These are phyloP conservation scores for Neoboletus subvelutipes DNA, from an alignment of 768 basidiomycete genomes.

Conservation along the genomic window DNA sequence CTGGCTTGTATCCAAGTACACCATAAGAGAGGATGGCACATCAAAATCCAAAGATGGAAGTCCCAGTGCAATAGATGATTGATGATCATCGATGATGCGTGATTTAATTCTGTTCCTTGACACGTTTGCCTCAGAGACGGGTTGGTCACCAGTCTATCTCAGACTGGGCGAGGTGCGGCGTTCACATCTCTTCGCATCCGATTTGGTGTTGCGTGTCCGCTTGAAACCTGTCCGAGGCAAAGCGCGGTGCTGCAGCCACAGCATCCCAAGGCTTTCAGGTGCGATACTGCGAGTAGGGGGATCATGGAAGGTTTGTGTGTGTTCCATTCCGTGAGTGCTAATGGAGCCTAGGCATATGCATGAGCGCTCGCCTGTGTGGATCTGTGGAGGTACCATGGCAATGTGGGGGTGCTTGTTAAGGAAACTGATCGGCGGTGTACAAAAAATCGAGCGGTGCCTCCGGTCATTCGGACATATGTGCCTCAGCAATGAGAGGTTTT, in stretches of 20 bases:
- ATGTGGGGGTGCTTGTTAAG: neutral
- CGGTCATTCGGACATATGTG: too few species aligned
- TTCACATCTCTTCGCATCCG: constrained; percentile 8
- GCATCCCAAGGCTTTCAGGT: constrained; percentile 1
- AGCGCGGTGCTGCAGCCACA: constrained; percentile 2
- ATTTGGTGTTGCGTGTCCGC: neutral
- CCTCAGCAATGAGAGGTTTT: too few species aligned
- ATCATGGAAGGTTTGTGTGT: neutral
- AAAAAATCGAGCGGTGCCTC: too few species aligned
- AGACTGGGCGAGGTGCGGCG: constrained; percentile 7
- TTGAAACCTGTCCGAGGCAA: constrained; percentile 19
- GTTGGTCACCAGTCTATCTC: too few species aligned
- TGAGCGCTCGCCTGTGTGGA: constrained; percentile 1
- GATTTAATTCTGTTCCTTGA: too few species aligned
- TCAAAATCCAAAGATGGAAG: too few species aligned
- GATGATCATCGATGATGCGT: too few species aligned
- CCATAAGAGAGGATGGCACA: too few species aligned
- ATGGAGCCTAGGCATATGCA: neutral
- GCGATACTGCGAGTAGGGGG: neutral
- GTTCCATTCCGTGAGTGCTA: constrained; percentile 3
- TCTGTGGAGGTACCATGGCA: constrained; percentile 6
- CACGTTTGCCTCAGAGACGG: too few species aligned
- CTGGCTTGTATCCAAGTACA: too few species aligned
- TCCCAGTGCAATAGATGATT: neutral
- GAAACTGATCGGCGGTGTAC: neutral